Evolutionary conservation across 2,329 filamentous ascomycete genomes (phyloP).

Genomic region (Aspergillus sp.): DNA sequence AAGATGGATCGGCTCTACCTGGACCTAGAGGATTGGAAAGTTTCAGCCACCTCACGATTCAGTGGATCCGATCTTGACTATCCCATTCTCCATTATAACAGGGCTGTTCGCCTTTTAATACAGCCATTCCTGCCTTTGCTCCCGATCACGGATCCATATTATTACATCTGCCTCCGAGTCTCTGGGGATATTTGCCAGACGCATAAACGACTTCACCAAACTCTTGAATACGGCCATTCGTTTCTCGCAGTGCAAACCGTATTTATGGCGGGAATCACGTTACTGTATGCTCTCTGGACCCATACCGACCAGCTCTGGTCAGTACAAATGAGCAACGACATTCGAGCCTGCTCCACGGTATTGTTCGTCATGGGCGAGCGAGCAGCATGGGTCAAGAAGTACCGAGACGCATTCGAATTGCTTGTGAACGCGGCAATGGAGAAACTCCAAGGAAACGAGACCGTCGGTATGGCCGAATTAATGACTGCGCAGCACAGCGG

Average conservation of each 20-base stretch:
- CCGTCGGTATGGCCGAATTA: conserved; percentile 30
- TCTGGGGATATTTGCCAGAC: conserved; percentile 30
- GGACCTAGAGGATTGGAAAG: conserved; percentile 41
- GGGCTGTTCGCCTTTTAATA: conserved; percentile 41
- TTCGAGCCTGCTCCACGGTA: conserved; percentile 41
- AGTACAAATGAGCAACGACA: conserved; percentile 40
- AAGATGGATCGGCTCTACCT: conserved; percentile 41
- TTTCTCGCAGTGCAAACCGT: conserved; percentile 32
- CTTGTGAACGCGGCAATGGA: conserved; percentile 41
- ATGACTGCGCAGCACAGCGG: conserved; percentile 28
- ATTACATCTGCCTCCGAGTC: conserved; percentile 32
- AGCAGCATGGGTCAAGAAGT: conserved; percentile 40
- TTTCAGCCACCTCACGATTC: conserved; percentile 25
- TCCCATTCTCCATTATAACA: conserved; percentile 42
- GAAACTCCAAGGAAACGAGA: conserved; percentile 33
- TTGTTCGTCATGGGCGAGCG: conserved; percentile 44
- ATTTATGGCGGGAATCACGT: conserved; percentile 30
- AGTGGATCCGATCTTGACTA: conserved; percentile 37
- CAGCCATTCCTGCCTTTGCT: conserved; percentile 43
- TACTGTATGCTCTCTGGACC: conserved; percentile 32
- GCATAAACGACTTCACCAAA: conserved; percentile 30
- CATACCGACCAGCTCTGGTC: conserved; percentile 40
- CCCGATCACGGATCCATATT: conserved; percentile 38
- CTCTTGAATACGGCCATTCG: conserved; percentile 30
- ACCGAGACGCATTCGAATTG: conserved; percentile 40